Evolutionary conservation across 139 green algal species (phyloP).

Genomic region (Chlorella vulgaris): DNA sequence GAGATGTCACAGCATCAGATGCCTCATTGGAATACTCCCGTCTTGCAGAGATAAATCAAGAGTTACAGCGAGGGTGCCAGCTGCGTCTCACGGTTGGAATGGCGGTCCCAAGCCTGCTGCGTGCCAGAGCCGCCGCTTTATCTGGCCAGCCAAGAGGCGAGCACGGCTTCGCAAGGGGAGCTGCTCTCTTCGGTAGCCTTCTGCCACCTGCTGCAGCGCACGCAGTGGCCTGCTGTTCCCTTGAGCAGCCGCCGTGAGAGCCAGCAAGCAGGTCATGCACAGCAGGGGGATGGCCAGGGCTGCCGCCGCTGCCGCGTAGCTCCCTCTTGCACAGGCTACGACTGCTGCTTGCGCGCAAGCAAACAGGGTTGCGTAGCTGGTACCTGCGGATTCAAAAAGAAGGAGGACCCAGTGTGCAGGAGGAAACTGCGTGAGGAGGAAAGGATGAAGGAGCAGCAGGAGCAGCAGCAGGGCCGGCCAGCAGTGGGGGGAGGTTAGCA

Average conservation of each 20-base stretch:
- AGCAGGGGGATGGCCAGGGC: conserved; percentile 45
- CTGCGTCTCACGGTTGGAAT: too few species aligned
- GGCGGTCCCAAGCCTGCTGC: too few species aligned
- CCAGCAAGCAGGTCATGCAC: neutral
- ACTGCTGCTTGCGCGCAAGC: conserved; percentile 2
- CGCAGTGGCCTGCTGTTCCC: neutral
- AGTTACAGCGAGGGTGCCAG: too few species aligned
- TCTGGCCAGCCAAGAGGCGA: neutral
- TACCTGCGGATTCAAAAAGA: conserved; percentile 5
- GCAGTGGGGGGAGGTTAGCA: too few species aligned
- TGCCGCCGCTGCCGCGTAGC: conserved; percentile 31
- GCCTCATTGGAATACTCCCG: too few species aligned
- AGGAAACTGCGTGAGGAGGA: too few species aligned
- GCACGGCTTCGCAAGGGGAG: neutral
- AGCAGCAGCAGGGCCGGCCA: neutral
- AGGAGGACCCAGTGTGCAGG: neutral
- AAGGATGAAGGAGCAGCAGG: too few species aligned
- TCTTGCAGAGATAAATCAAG: too few species aligned
- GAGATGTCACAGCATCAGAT: too few species aligned
- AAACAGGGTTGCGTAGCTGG: conserved; percentile 23
- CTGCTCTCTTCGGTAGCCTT: neutral
- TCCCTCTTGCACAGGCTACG: conserved; percentile 31
- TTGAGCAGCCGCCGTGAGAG: neutral
- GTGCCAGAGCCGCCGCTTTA: neutral
- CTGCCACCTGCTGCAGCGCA: neutral